These are phyloP conservation scores for Penicillium alfredii DNA, from an alignment of 495 filamentous ascomycete genomes.

Conservation along the genomic window DNA sequence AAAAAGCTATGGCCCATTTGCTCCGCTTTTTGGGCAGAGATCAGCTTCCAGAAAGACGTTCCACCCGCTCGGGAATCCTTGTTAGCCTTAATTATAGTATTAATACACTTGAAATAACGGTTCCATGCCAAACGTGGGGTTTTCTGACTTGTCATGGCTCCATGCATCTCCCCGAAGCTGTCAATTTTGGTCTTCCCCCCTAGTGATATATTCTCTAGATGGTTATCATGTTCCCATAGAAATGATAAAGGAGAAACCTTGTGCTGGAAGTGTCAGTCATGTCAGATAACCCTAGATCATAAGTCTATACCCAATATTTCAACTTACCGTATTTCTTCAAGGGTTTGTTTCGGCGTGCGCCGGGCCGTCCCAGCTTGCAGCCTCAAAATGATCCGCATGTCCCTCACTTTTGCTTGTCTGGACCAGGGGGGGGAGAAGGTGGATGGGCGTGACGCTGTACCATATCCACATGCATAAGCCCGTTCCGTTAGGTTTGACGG, in stretches of 20 bases:
- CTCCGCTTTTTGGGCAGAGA: constrained; percentile 18
- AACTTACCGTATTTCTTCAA: constrained; percentile 31
- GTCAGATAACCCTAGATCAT: too few relatives aligned
- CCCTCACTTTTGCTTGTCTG: constrained; percentile 38
- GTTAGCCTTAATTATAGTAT: too few relatives aligned
- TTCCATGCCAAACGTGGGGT: constrained; percentile 23
- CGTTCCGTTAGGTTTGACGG: constrained; percentile 34
- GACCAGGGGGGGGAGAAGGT: constrained; percentile 23
- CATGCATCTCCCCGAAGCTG: too few relatives aligned
- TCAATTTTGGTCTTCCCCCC: too few relatives aligned
- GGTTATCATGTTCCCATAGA: too few relatives aligned
- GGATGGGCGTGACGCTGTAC: constrained; percentile 35
- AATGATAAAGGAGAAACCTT: too few relatives aligned
- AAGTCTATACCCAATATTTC: background rate
- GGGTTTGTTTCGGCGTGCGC: constrained; percentile 40
- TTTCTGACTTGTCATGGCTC: too few relatives aligned
- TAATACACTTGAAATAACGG: too few relatives aligned
- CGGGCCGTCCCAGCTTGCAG: constrained; percentile 50
- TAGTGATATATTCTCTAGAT: too few relatives aligned
- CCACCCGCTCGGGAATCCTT: constrained; percentile 19
- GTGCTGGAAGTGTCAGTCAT: too few relatives aligned
- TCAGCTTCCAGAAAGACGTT: constrained; percentile 20
- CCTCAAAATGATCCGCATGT: constrained; percentile 48
- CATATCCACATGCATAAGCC: constrained; percentile 38
- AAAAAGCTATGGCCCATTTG: constrained; percentile 12